Evolutionary conservation across 345 rosid species (phyloP), one percentile per base, ranked within the genome.

Genomic region (Aurinia saxatilis): DNA sequence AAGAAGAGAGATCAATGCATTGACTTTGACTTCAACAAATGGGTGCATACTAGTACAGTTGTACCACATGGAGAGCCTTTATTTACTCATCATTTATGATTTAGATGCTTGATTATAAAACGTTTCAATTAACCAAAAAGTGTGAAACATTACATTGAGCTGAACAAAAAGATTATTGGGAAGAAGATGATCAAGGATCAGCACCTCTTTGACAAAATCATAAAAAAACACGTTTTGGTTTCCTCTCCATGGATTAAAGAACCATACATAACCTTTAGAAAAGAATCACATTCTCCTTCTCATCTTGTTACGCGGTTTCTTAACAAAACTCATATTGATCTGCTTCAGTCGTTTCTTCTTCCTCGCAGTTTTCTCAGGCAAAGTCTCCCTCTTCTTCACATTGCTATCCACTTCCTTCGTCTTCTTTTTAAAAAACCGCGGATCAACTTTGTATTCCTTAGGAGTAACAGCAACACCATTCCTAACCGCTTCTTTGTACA

Each of bases 311-410:
- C 63, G 84, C 0, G 96, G 87, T 78, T 93, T 87, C 82, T 90
- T 93, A 66, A 93, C 96, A 46, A 87, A 90, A 73, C 99, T 93
- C 36, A 93, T 60, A 46, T 82, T 80, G 48, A 93, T 87, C 82
- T 84, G 77, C 88, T 78, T 90, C 5, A 87, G 86, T 6, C 86
- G 82, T 39, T 77, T 83, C 81, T 78, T 93, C 79, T 93, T 93
- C 80, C 95, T 80, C 0, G 90, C 96, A 63, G 81, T 87, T 82
- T 93, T 93, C 81, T 93, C 97, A 2, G 97, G 96, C 52, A 93
- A 77, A 8, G 97, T 93, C 81, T 87, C 96, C 60, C 97, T 78
- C 82, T 85, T 90, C 73, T 87, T 90, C 83, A 70, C 87, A 57
- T 78, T 80, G 72, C 79, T 78, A 16, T 71, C 70, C 46, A 66